Evolutionary conservation across 2,329 filamentous ascomycete genomes (phyloP), one percentile per base, ranked within the genome.

Genomic region (Calcarisporium arbuscula): DNA sequence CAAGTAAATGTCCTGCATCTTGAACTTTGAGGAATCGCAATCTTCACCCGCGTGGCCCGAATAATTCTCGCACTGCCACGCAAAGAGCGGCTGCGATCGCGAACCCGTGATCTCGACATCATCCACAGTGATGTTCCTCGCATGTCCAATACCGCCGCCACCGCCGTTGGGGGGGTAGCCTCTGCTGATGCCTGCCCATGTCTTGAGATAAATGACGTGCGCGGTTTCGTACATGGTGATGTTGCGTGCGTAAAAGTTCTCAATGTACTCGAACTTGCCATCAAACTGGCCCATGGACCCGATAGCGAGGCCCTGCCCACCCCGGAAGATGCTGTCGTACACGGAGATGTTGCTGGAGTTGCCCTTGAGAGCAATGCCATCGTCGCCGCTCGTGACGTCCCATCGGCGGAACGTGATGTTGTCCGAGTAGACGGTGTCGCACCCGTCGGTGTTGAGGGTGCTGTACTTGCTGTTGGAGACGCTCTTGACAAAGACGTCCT

Each of bases 141-240:
- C 56, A 28, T 45, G 61, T 8, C 73, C 73, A 0, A 67, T 46
- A 4, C 74, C 74, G 12, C 70, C 74, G 9, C 73, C 73, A 3
- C 72, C 74, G 12, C 74, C 73, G 42, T 80, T 78, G 2, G 72
- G 73, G 2, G 70, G 70, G 32, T 64, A 69, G 14, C 70, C 67
- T 19, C 60, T 59, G 22, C 61, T 60, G 8, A 67, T 52, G 14
- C 69, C 71, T 0, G 70, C 72, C 74, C 74, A 79, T 1, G 72
- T 77, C 56, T 79, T 78, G 39, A 77, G 50, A 43, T 74, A 73
- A n/a, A 60, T 61, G 2, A 60, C 67, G 40, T 73, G 64, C 2
- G 61, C 46, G 5, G 67, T 72, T 38, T 68, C 60, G 30, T 60
- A 43, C 33, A 64, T 64, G 3, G 55, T 57, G 20, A 74, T 60